These are phyloP conservation scores for Arthroderma sp. DNA, from an alignment of 2,329 filamentous ascomycete genomes.

Conservation along the genomic window DNA sequence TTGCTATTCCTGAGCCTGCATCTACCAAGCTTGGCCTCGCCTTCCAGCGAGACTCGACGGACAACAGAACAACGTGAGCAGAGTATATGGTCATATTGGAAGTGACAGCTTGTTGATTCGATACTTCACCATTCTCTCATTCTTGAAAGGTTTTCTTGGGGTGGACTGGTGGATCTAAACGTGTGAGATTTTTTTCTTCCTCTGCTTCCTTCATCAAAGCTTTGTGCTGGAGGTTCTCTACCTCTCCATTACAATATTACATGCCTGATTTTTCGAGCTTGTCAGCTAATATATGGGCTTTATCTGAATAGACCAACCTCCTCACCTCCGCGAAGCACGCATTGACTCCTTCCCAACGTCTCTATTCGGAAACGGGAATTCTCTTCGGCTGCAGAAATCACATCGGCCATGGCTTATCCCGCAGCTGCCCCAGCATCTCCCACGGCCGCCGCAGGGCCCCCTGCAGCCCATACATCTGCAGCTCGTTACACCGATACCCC, in stretches of 20 bases:
- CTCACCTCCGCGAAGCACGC: background rate
- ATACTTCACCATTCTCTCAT: background rate
- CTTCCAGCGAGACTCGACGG: background rate
- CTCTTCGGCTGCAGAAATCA: background rate
- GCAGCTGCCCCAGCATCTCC: slow-evolving; percentile 9
- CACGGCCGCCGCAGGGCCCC: slow-evolving; percentile 7
- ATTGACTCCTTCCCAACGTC: too few relatives aligned
- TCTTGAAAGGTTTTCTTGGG: background rate
- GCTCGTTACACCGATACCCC: slow-evolving; percentile 8
- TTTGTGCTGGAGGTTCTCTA: background rate
- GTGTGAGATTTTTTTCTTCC: background rate
- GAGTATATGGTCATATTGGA: background rate
- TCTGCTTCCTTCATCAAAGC: background rate
- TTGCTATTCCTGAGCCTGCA: background rate
- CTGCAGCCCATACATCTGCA: slow-evolving; percentile 7
- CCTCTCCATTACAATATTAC: background rate
- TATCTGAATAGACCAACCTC: background rate
- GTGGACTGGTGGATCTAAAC: background rate
- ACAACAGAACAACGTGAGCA: background rate
- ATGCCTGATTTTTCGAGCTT: background rate
- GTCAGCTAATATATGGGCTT: background rate
- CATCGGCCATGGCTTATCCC: slow-evolving; percentile 10
- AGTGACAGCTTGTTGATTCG: background rate
- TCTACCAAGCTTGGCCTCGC: background rate
- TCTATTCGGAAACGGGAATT: background rate